Conservation (phyloP, 2,329 filamentous ascomycete species). For the Pezicula neosporulosa region DNA sequence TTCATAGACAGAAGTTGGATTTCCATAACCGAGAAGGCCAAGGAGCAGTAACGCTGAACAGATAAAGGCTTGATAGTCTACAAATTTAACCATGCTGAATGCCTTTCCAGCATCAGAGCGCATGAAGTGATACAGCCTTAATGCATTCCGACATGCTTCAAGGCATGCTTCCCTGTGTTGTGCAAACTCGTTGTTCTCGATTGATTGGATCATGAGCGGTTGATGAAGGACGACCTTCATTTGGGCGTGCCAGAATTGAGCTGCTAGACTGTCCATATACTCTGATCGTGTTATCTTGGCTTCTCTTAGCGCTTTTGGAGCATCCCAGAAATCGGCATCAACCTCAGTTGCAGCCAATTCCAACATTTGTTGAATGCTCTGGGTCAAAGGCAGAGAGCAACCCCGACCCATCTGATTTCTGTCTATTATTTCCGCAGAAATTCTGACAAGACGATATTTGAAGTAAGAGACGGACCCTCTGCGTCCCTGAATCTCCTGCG, state of each 20-base stretch:
- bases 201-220: conserved; percentile 41
- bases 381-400: conserved; percentile 32
- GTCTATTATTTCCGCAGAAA: conserved; percentile 34
- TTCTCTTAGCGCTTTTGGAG: conserved; percentile 19
- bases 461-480: conserved; percentile 1
- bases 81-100: conserved; percentile 38
- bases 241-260: conserved; percentile 37
- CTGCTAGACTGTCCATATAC: conserved; percentile 27
- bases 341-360: conserved; percentile 27
- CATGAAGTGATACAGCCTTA: conserved; percentile 34
- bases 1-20: conserved; percentile 12
- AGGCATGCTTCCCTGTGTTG: conserved; percentile 36
- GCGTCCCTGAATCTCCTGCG: background rate
- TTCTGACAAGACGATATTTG: conserved; percentile 4
- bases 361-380: conserved; percentile 37
- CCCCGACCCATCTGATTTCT: conserved; percentile 33
- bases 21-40: conserved; percentile 30
- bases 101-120: conserved; percentile 27
- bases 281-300: conserved; percentile 5
- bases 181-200: conserved; percentile 31
- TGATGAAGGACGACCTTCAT: conserved; percentile 38
- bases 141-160: conserved; percentile 36
- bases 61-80: conserved; percentile 45
- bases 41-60: conserved; percentile 39
- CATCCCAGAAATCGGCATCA: conserved; percentile 28